phyloP scores from a whole-genome alignment of 176 grass and related monocot genomes.

The Aegilops bicornis region DNA sequence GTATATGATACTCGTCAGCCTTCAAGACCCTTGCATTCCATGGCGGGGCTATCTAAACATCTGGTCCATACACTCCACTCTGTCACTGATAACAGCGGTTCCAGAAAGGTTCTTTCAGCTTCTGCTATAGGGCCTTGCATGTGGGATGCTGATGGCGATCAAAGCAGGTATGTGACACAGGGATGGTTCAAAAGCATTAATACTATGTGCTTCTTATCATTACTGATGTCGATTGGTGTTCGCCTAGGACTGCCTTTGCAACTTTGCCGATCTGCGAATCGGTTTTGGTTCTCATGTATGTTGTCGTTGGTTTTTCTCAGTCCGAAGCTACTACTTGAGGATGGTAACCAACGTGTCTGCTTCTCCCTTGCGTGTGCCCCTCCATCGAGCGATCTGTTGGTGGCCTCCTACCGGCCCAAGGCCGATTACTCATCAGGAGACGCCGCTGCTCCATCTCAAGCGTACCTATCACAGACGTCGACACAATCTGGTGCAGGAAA shows the following conservation, averaged over 20 bases:
- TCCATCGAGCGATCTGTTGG: conserved; percentile 36
- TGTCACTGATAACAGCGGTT: conserved; percentile 37
- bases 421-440: conserved; percentile 34
- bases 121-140: conserved; percentile 73
- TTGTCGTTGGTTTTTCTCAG: conserved; percentile 29
- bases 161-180: conserved; percentile 40
- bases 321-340: conserved; percentile 48
- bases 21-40: conserved; percentile 46
- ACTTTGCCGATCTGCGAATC: background rate
- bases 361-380: conserved; percentile 66
- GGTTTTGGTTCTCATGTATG: conserved; percentile 12
- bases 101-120: conserved; percentile 67
- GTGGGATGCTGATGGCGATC: conserved; percentile 53
- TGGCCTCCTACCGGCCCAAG: conserved; percentile 79
- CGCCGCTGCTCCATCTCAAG: conserved; percentile 29
- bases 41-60: conserved; percentile 51
- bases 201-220: background rate
- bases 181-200: background rate
- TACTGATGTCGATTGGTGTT: background rate
- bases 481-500: conserved; percentile 37
- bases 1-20: conserved; percentile 74
- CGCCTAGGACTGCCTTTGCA: background rate
- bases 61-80: conserved; percentile 76
- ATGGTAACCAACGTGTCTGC: conserved; percentile 47
- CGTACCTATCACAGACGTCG: conserved; percentile 38